These are phyloP conservation scores for Starmera amethionina DNA, from an alignment of 805 yeast species.

Conservation along the genomic window DNA sequence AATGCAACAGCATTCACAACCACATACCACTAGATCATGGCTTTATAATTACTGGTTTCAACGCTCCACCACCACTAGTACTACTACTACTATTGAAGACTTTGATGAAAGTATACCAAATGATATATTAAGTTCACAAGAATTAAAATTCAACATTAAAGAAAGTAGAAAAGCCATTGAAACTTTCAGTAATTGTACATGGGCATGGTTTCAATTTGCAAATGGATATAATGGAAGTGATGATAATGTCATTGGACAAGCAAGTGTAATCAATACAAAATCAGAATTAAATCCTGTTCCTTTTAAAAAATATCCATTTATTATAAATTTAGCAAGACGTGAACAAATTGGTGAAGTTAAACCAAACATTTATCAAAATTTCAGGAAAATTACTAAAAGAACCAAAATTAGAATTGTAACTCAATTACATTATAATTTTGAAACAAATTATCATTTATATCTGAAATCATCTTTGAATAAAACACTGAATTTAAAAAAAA, in stretches of 20 bases:
- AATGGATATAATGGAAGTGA: background rate
- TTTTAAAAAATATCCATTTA: conserved; percentile 11
- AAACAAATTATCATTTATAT: conserved; percentile 27
- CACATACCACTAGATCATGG: conserved; percentile 2
- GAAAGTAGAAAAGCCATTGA: conserved; percentile 12
- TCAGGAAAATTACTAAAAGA: conserved; percentile 21
- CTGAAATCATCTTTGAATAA: conserved; percentile 15
- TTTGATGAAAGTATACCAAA: conserved; percentile 6
- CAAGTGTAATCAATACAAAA: conserved; percentile 13
- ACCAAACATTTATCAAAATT: conserved; percentile 13
- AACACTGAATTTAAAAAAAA: conserved; percentile 13
- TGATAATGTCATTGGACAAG: conserved; percentile 9
- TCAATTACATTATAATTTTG: conserved; percentile 27
- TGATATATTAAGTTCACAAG: conserved; percentile 7
- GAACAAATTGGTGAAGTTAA: conserved; percentile 6
- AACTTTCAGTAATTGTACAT: conserved; percentile 8
- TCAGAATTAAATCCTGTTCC: conserved; percentile 13
- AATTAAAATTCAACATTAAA: conserved; percentile 9
- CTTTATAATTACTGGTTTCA: conserved; percentile 11
- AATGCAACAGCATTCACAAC: conserved; percentile 4
- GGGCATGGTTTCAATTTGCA: conserved; percentile 16
- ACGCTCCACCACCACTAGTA: too few relatives aligned
- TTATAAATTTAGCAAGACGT: background rate
- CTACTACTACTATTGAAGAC: background rate
- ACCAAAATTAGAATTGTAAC: conserved; percentile 26